phyloP scores from a whole-genome alignment of 139 green algal species.

The Auxenochlorella protothecoides region DNA sequence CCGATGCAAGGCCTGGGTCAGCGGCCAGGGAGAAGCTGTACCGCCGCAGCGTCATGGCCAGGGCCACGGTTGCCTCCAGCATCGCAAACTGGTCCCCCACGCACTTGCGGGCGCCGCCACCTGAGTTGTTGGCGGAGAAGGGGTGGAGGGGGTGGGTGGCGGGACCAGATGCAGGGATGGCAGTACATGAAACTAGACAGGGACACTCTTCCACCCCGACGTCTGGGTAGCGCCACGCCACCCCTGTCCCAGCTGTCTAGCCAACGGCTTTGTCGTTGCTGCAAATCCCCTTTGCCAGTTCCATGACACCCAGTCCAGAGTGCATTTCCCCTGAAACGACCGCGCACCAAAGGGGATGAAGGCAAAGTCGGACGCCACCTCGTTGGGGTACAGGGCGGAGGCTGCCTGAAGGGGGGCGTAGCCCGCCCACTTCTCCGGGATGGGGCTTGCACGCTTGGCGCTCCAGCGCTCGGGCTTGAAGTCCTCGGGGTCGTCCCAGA shows the following conservation, averaged over 20 bases:
- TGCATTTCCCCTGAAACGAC: too few species aligned
- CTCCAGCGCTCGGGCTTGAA: conserved; percentile 87
- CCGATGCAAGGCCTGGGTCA: not conserved
- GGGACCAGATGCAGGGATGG: too few species aligned
- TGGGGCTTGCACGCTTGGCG: conserved; percentile 18
- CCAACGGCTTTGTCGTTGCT: too few species aligned
- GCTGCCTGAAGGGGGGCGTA: conserved; percentile 51
- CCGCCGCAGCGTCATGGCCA: conserved; percentile 75
- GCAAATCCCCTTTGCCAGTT: too few species aligned
- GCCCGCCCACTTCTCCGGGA: conserved; percentile 43
- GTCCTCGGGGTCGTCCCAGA: conserved; percentile 86
- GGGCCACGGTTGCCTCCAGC: conserved; percentile 66
- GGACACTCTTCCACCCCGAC: too few species aligned
- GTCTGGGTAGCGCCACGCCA: too few species aligned
- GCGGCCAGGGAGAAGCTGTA: not conserved
- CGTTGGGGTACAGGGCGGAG: conserved; percentile 84
- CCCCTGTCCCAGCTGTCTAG: too few species aligned
- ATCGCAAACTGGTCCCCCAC: conserved; percentile 98
- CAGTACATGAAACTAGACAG: too few species aligned
- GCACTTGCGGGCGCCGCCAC: conserved; percentile 89
- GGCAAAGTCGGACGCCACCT: conserved; percentile 89
- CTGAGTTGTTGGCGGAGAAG: conserved; percentile 11
- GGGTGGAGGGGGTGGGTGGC: not conserved
- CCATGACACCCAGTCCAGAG: too few species aligned
- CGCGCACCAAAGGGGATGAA: conserved; percentile 84